phyloP scores from a whole-genome alignment of 306 rosid species.

The Quercus parvula region DNA sequence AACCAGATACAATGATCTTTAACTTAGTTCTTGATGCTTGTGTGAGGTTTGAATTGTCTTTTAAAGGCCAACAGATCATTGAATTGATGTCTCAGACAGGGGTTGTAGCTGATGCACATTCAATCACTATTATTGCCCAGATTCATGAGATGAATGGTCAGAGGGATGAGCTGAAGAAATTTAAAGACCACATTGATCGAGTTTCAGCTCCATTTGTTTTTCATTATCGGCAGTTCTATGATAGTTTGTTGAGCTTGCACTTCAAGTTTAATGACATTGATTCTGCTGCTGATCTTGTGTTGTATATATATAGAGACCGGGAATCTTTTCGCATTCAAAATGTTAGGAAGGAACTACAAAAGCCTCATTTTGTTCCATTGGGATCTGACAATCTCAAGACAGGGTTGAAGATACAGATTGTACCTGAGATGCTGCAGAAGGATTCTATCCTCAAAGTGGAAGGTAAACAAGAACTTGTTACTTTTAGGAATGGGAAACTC shows the following conservation, averaged over 20 bases:
- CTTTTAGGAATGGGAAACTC: constrained; percentile 36
- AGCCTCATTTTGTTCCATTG: constrained; percentile 26
- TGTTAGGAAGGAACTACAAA: constrained; percentile 27
- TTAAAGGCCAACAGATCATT: constrained; percentile 58
- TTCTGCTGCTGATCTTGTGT: constrained; percentile 63
- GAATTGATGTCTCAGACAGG: constrained; percentile 61
- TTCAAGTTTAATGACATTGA: constrained; percentile 66
- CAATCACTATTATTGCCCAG: constrained; percentile 55
- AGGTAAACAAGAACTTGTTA: constrained; percentile 50
- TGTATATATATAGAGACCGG: constrained; percentile 48
- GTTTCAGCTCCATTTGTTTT: constrained; percentile 40
- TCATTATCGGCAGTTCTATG: constrained; percentile 69
- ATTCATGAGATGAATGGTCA: constrained; percentile 40
- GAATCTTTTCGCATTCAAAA: constrained; percentile 29
- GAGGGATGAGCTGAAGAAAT: constrained; percentile 31
- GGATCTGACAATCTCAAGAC: too few species aligned
- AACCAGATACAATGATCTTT: constrained; percentile 47
- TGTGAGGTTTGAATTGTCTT: constrained; percentile 61
- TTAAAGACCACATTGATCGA: constrained; percentile 47
- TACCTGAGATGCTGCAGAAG: constrained; percentile 58
- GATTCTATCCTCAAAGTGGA: constrained; percentile 68
- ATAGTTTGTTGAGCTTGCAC: constrained; percentile 78
- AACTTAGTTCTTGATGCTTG: constrained; percentile 85
- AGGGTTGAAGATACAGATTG: constrained; percentile 42
- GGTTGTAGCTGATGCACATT: constrained; percentile 65